Percentiles rank a stretch among this genome's conserved stretches.
phyloP scores from a whole-genome alignment of 1,284 basidiomycete genomes.

The Schizophyllum amplum region DNA sequence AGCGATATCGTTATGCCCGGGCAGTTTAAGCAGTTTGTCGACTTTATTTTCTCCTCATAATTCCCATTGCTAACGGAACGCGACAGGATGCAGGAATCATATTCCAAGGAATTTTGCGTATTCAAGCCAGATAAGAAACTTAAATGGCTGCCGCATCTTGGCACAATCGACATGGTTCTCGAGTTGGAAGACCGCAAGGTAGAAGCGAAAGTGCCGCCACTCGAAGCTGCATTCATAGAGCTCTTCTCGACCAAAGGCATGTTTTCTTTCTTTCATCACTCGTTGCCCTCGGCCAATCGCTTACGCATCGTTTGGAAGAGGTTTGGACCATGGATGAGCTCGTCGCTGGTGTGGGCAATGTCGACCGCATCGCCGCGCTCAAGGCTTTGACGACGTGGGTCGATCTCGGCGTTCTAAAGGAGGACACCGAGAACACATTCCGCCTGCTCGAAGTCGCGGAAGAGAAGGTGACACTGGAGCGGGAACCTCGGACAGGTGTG shows the following conservation, averaged over 20 bases:
- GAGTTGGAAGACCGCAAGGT: conserved; percentile 75
- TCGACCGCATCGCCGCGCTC: conserved; percentile 55
- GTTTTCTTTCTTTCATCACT: conserved; percentile 7
- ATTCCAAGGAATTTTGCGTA: conserved; percentile 65
- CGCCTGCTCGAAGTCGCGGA: conserved; percentile 57
- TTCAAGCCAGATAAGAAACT: conserved; percentile 90
- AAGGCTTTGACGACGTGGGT: conserved; percentile 81
- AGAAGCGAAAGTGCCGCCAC: conserved; percentile 69
- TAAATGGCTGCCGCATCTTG: conserved; percentile 81
- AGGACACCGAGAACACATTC: conserved; percentile 51
- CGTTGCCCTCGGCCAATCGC: neutral
- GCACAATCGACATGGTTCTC: conserved; percentile 71
- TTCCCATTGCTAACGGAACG: neutral
- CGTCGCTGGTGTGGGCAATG: conserved; percentile 49
- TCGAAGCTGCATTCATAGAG: conserved; percentile 87
- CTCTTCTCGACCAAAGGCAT: conserved; percentile 68
- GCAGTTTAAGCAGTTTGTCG: conserved; percentile 65
- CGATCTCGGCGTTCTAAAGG: conserved; percentile 71
- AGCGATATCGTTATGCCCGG: conserved; percentile 74
- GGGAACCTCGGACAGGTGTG: conserved; percentile 26
- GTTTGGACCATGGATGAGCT: conserved; percentile 65
- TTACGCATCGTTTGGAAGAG: conserved; percentile 31
- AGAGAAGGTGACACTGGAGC: conserved; percentile 22
- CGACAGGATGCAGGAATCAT: conserved; percentile 67
- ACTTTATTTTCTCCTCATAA: neutral